These are phyloP conservation scores for Auriscalpium orientale DNA, from an alignment of 768 basidiomycete species.

Conservation along the genomic window DNA sequence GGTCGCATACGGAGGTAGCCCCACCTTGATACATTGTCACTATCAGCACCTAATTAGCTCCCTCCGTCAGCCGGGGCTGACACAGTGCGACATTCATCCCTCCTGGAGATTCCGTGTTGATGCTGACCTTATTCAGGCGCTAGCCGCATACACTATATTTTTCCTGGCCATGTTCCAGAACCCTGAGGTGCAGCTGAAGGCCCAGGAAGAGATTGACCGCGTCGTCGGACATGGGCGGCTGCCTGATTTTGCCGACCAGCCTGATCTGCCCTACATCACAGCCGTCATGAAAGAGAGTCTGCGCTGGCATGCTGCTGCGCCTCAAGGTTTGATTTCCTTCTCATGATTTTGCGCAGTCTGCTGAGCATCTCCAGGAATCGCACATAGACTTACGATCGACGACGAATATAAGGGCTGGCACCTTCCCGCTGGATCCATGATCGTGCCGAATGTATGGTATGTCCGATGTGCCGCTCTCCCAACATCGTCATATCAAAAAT, in stretches of 20 bases:
- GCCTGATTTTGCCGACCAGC: slow-evolving; percentile 26
- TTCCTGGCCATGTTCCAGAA: slow-evolving; percentile 15
- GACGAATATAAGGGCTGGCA: slow-evolving; percentile 23
- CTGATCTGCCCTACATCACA: slow-evolving; percentile 27
- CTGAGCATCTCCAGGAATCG: slow-evolving; percentile 14
- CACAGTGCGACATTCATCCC: slow-evolving; percentile 23
- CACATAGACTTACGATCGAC: slow-evolving; percentile 22
- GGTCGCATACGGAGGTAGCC: slow-evolving; percentile 15
- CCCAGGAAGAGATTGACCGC: slow-evolving; percentile 31
- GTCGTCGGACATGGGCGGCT: slow-evolving; percentile 26
- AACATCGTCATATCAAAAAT: neutral
- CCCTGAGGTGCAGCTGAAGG: slow-evolving; percentile 12
- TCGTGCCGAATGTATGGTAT: slow-evolving; percentile 25
- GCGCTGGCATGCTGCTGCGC: slow-evolving; percentile 20
- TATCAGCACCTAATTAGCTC: too few species aligned
- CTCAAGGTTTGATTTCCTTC: slow-evolving; percentile 1
- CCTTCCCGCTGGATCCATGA: slow-evolving; percentile 24
- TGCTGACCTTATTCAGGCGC: neutral
- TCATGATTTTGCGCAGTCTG: neutral
- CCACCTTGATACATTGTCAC: slow-evolving; percentile 7
- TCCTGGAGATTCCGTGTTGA: neutral
- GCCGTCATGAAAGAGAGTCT: slow-evolving; percentile 34
- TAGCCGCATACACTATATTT: slow-evolving; percentile 6
- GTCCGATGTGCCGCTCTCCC: neutral
- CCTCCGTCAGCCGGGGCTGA: slow-evolving; percentile 33